Evolutionary conservation across 768 basidiomycete species (phyloP).

Genomic region (Clavaria fumosa): DNA sequence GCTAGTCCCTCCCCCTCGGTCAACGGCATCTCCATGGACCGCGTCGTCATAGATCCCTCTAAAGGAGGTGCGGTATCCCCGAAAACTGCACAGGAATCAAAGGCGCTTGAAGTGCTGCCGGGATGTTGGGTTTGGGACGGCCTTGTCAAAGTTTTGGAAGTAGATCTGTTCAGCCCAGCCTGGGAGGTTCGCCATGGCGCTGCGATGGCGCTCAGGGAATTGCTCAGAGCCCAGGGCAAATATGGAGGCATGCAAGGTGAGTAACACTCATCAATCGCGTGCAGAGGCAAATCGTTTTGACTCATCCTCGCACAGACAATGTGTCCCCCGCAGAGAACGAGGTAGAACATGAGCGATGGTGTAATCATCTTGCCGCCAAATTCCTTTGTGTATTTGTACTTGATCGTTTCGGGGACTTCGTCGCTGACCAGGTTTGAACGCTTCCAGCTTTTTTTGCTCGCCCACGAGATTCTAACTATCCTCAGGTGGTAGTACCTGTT

Average conservation of each 20-base stretch:
- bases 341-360: conserved; percentile 68
- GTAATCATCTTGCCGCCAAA: conserved; percentile 73
- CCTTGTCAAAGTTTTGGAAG: conserved; percentile 61
- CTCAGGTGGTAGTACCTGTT: conserved; percentile 81
- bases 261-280: conserved; percentile 5
- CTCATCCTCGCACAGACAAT: conserved; percentile 26
- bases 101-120: conserved; percentile 56
- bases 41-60: conserved; percentile 61
- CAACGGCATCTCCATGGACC: conserved; percentile 33
- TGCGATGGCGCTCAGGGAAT: conserved; percentile 77
- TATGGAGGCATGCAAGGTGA: conserved; percentile 71
- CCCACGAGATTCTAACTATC: conserved; percentile 1
- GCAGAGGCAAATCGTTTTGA: conserved; percentile 2
- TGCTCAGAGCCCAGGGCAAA: conserved; percentile 71
- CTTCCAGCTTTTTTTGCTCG: not conserved
- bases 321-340: conserved; percentile 41
- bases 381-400: conserved; percentile 83
- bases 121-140: conserved; percentile 84
- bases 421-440: conserved; percentile 71
- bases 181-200: conserved; percentile 96
- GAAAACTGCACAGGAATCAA: conserved; percentile 60
- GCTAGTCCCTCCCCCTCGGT: conserved; percentile 38
- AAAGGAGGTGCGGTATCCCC: conserved; percentile 79
- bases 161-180: conserved; percentile 67
- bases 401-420: conserved; percentile 97